phyloP scores from a whole-genome alignment of 176 grass and related monocot species.

The Neostapfia colusana region DNA sequence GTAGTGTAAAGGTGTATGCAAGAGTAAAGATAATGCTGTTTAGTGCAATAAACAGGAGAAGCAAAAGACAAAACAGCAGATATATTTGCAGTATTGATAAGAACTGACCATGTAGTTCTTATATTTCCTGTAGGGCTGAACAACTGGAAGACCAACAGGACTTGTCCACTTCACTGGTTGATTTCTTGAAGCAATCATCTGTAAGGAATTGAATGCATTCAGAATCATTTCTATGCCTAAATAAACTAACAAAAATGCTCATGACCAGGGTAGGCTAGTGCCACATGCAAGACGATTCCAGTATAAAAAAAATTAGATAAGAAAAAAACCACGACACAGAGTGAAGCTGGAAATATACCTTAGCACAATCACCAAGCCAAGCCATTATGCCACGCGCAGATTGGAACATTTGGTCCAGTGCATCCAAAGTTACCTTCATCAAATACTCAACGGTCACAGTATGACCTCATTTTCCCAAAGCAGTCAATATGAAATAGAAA shows the following conservation, averaged over 20 bases:
- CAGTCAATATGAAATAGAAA: constrained; percentile 18
- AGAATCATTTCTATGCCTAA: constrained; percentile 31
- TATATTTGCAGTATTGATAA: constrained; percentile 23
- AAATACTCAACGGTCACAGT: constrained; percentile 34
- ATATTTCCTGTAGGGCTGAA: constrained; percentile 87
- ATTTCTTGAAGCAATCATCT: constrained; percentile 93
- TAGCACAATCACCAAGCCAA: constrained; percentile 93
- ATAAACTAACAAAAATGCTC: constrained; percentile 22
- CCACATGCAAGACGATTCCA: neutral
- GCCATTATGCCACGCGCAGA: constrained; percentile 89
- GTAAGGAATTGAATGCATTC: constrained; percentile 31
- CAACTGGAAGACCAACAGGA: constrained; percentile 90
- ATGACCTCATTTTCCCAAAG: constrained; percentile 13
- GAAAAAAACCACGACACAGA: constrained; percentile 17
- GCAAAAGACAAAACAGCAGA: neutral
- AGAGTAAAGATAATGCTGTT: neutral
- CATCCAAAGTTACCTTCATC: constrained; percentile 82
- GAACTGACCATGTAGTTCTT: constrained; percentile 78
- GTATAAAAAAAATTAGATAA: constrained; percentile 22
- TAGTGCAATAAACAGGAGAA: constrained; percentile 27
- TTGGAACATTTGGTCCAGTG: constrained; percentile 95
- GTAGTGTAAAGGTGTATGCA: neutral
- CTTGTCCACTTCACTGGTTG: constrained; percentile 92
- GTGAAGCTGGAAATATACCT: constrained; percentile 49
- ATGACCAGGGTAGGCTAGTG: neutral